Evolutionary conservation across 148 eudicot genomes (phyloP), one percentile per base, ranked within the genome.

Genomic region (Rhododendron mucronatum): DNA sequence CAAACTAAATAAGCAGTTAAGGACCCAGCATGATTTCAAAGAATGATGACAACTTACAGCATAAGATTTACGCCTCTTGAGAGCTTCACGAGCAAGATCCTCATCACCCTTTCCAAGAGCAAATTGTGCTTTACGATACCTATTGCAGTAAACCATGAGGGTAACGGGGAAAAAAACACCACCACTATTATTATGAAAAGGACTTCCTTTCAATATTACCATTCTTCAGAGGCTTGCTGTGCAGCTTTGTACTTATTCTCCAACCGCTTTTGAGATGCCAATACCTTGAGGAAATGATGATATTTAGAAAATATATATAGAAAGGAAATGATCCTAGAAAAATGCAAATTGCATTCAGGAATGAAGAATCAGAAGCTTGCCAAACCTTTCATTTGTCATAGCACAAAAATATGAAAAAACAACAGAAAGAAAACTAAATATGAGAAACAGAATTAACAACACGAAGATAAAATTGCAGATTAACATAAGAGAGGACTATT

Each of bases 61-160:
- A 87, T 90, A 95, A 86, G 95, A 87, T 91, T 95, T 95, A 87
- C 98, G 94, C 81, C 98, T 91, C 91, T 95, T 95, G 55, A 95
- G 93, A 86, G 98, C 98, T 91, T 95, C 98, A 78, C 97, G 98
- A 84, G 98, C 98, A 88, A 95, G 98, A 26, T 95, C 97, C 88
- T 95, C 98, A 55, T 95, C 95, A 78, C 98, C 98, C 88, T 94
- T 95, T 47, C 91, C 89, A 79, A 95, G 94, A 84, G 98, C 98
- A 87, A 95, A 91, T 87, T 95, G 98, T 76, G 98, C 98, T 86
- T 92, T 92, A 67, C 89, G 89, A 85, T 95, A 95, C 98, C 98
- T 95, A 81, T 85, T 80, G 67, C 84, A 86, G 39, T 41, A 78
- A 86, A 81, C 21, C 20, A 73, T 48, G 75, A 82, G 65, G 16